Evolutionary conservation across 1,284 basidiomycete genomes (phyloP).

Genomic region (Ceratobasidium theobromae): DNA sequence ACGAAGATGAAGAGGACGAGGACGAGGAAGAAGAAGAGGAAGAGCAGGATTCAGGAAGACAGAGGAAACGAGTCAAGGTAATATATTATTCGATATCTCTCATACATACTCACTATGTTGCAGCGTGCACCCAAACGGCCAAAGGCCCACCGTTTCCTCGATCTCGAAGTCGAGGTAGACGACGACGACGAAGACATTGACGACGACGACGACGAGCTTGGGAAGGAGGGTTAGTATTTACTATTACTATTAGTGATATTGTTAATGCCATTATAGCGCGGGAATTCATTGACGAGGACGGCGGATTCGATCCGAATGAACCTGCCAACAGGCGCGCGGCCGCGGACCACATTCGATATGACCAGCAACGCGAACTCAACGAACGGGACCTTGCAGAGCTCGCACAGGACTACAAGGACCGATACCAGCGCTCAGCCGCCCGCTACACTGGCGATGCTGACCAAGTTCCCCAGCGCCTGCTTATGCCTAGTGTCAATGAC

Average conservation of each 20-base stretch:
- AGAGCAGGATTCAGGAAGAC: conserved; percentile 47
- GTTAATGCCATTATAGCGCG: conserved; percentile 41
- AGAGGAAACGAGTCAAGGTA: conserved; percentile 49
- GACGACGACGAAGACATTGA: conserved; percentile 86
- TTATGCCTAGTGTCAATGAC: conserved; percentile 97
- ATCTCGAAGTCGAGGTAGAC: conserved; percentile 92
- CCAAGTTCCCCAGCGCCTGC: conserved; percentile 89
- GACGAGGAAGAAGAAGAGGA: conserved; percentile 59
- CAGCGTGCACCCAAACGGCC: conserved; percentile 65
- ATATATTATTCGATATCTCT: background rate
- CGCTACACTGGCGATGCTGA: conserved; percentile 90
- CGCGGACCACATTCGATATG: conserved; percentile 75
- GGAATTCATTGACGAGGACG: conserved; percentile 79
- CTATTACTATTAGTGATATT: conserved; percentile 16
- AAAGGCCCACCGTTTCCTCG: conserved; percentile 79
- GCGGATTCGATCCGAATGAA: conserved; percentile 61
- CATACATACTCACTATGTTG: conserved; percentile 33
- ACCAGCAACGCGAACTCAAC: conserved; percentile 75
- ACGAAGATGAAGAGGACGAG: conserved; percentile 51
- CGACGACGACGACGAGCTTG: conserved; percentile 85
- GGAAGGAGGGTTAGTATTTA: conserved; percentile 57
- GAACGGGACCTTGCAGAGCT: conserved; percentile 86
- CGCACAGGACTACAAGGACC: conserved; percentile 79
- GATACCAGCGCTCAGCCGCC: conserved; percentile 69
- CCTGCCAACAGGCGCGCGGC: conserved; percentile 58